Base-by-base conservation (phyloP, 371 early-diverging fungal species). In the Mortierella sp. region DNA sequence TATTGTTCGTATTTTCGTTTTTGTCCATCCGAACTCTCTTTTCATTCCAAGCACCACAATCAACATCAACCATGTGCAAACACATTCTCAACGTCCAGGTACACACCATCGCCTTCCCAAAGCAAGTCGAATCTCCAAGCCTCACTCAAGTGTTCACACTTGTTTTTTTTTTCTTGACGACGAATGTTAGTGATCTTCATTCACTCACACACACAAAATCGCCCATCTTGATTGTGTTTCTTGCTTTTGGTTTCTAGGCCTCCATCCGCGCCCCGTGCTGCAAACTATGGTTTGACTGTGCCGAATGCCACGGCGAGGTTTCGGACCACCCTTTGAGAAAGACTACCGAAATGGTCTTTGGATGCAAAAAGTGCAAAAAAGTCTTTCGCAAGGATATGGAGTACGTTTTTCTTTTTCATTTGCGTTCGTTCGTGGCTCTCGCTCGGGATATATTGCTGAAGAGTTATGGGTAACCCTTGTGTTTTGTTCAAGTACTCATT, bases 351-450 rank as follows among this genome's bases (percentile, higher is more conserved):
- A 96, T 99, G 96, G 93, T 96, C 2, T 96, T 99, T 88, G 96
- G 96, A 8, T 99, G 99, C 87, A 99, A 99, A 86, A 98, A 98
- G 85, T 99, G 98, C 88, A 97, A 95, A 89, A 99, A 98, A 88
- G 94, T 92, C 5, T 99, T 99, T 79, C 91, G 98, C 79, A 99
- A 99, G 82, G 94, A 97, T 79, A 90, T 96, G 91, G 87, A 80
- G 94, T 53, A 53, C 34, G 65, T 68, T 29, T 40, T 45, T 74
- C 55, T 14, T 24, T 63, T 50, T 34, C 34, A 19, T 58, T n/a
- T n/a, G 19, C 10, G 8, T 6, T 8, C 19, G 24, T 1, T n/a
- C 34, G 31, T 34, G 7, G n/a, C 13, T 53, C 26, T 53, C 11
- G 24, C 26, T 50, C 24, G 7, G 14, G 53, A 3, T 26, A 4